Base-by-base conservation (phyloP, 768 basidiomycete species). In the Amanita pallidorosea region DNA sequence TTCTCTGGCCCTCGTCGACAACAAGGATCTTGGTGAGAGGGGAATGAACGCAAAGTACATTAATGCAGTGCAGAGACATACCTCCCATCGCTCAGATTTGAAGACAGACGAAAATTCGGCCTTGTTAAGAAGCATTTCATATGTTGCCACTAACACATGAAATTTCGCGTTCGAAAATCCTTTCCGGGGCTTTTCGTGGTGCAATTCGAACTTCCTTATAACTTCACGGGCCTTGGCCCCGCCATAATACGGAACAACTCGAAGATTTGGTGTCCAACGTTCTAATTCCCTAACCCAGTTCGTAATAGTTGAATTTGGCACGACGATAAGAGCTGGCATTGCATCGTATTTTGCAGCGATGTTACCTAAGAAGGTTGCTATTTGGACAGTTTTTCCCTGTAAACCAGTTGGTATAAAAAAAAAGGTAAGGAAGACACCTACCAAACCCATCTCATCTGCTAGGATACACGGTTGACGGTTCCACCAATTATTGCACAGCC, bases 361-460 rank as follows among this genome's bases (percentile, higher is more conserved):
- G 46, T 74, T 75, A 22, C 83, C 91, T 7, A 99, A 67, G 64
- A 92, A 89, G 0, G 87, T 81, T 23, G 83, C 82, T 45, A 97
- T 84, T 60, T 96, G 94, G 2, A 97, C 88, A 0, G 94, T 98
- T 71, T 90, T 92, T 0, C 89, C 88, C 84, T 91, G 54, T 12
- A 54, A 35, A 31, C 35, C 44, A 29, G n/a, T 54, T 47, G 48
- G 41, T 17, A 25, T 7, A 25, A 25, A 6, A 22, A 15, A 12
- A 35, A 25, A 43, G 20, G 17, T 36, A 17, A 15, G 22, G 50
- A 43, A 27, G 56, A 22, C 47, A 56, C 61, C 47, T 63, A 89
- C 91, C 62, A 93, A 67, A 53, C 93, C 93, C 96, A 99, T 98
- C 65, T 98, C 96, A 62, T 99, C 96, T 2, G 96, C 95, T 18